phyloP scores from a whole-genome alignment of 192 early-diverging fungal genomes.

The Funneliformis mosseae region DNA sequence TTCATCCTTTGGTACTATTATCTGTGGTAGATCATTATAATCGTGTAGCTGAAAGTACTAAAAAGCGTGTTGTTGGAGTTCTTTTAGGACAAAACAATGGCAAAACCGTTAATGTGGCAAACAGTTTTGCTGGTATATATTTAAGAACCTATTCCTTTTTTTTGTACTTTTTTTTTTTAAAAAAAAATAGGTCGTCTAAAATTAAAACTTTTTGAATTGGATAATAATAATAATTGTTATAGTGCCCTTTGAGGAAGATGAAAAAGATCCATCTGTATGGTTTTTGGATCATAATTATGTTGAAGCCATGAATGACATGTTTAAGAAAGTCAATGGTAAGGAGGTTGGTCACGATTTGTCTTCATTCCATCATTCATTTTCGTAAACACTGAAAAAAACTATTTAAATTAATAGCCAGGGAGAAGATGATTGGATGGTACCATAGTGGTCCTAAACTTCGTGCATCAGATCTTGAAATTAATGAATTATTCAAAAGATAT shows the following conservation, averaged over 20 bases:
- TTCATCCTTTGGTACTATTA: constrained; percentile 97
- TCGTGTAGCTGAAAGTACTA: constrained; percentile 91
- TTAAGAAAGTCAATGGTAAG: constrained; percentile 98
- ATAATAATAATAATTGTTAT: constrained; percentile 20
- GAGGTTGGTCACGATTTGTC: neutral
- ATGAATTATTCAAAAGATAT: constrained; percentile 95
- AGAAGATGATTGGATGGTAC: constrained; percentile 98
- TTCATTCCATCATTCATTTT: too few relatives aligned
- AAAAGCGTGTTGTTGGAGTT: constrained; percentile 96
- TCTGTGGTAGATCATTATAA: constrained; percentile 99
- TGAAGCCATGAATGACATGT: constrained; percentile 99
- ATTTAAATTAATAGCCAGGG: constrained; percentile 66
- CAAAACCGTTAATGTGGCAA: constrained; percentile 92
- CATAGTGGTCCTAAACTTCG: constrained; percentile 98
- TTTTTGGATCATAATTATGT: constrained; percentile 99
- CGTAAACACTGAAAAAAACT: neutral
- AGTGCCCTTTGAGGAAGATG: constrained; percentile 99
- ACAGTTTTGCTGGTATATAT: constrained; percentile 92
- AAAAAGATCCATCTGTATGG: constrained; percentile 97
- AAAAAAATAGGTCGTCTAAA: too few relatives aligned
- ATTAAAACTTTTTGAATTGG: too few relatives aligned
- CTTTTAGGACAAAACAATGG: constrained; percentile 89
- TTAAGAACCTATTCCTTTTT: neutral
- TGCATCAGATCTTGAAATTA: constrained; percentile 95
- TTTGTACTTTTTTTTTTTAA: constrained; percentile 16